Evolutionary conservation across 257 asterid species (phyloP).

Genomic region (Gentiana straminea): DNA sequence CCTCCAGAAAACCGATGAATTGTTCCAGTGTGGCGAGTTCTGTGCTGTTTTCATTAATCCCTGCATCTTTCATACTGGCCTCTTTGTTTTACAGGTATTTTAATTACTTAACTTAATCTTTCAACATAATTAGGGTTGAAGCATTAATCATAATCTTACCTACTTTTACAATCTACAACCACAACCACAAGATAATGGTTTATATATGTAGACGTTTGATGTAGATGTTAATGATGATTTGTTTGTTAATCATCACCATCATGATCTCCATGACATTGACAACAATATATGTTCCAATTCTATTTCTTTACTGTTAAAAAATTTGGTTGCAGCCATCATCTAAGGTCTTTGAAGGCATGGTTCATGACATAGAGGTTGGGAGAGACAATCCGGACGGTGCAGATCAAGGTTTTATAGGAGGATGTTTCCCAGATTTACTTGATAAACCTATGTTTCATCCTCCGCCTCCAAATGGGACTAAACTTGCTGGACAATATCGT

Average conservation of each 20-base stretch:
- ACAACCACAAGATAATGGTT: too few species aligned
- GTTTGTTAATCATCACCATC: too few species aligned
- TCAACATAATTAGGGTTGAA: too few species aligned
- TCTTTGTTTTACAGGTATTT: constrained; percentile 70
- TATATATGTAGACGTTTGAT: too few species aligned
- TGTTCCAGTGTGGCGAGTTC: constrained; percentile 78
- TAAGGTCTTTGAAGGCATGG: constrained; percentile 63
- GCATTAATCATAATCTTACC: too few species aligned
- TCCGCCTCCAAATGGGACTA: constrained; percentile 38
- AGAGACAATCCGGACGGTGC: constrained; percentile 81
- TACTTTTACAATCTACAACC: too few species aligned
- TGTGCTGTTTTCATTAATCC: constrained; percentile 91
- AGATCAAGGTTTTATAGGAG: constrained; percentile 73
- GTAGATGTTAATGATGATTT: too few species aligned
- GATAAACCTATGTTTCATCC: constrained; percentile 59
- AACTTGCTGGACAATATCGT: constrained; percentile 55
- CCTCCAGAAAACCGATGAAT: constrained; percentile 58
- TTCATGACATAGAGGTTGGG: constrained; percentile 44
- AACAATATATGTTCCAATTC: too few species aligned
- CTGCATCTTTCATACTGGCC: constrained; percentile 90
- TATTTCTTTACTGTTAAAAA: neutral
- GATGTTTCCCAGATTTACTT: constrained; percentile 58
- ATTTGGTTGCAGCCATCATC: constrained; percentile 42
- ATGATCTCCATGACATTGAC: too few species aligned
- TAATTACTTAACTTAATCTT: too few species aligned